Conservation (phyloP, 257 asterid genomes). For the Gardenia jasminoides region DNA sequence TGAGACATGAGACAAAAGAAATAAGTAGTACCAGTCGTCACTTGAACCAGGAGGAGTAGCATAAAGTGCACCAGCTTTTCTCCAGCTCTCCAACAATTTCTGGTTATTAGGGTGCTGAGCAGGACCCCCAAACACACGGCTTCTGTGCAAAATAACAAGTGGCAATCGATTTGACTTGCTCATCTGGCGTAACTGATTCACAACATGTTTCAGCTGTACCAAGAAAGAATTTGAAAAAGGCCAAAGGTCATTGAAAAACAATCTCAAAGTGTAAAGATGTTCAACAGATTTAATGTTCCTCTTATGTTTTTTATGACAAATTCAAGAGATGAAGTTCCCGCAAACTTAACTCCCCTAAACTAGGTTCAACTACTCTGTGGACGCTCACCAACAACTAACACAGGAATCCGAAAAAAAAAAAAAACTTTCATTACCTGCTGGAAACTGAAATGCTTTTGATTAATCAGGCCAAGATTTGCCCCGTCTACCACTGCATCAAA, state of each 20-base stretch:
- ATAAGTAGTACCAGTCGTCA: slow-evolving; percentile 75
- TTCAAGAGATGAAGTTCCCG: background rate
- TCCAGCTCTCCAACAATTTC: slow-evolving; percentile 75
- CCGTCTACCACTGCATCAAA: slow-evolving; percentile 91
- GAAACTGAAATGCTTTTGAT: slow-evolving; percentile 51
- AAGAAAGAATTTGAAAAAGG: slow-evolving; percentile 2
- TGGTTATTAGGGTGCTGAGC: slow-evolving; percentile 72
- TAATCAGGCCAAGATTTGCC: slow-evolving; percentile 70
- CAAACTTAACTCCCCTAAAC: background rate
- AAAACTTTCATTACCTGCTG: slow-evolving; percentile 42
- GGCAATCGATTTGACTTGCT: slow-evolving; percentile 78
- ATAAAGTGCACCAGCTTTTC: slow-evolving; percentile 74
- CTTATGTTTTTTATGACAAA: background rate
- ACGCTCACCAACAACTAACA: background rate
- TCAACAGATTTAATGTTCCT: background rate
- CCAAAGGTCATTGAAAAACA: slow-evolving; percentile 11
- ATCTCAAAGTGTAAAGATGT: background rate
- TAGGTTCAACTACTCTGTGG: background rate
- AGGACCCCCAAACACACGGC: slow-evolving; percentile 76
- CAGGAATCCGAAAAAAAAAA: background rate
- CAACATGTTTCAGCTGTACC: slow-evolving; percentile 59
- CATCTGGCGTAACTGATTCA: slow-evolving; percentile 48
- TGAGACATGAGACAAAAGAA: background rate
- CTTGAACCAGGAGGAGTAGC: slow-evolving; percentile 87
- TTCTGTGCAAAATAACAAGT: slow-evolving; percentile 75